phyloP scores from a whole-genome alignment of 2,329 filamentous ascomycete species.

The Pleoardoris graminearum region DNA sequence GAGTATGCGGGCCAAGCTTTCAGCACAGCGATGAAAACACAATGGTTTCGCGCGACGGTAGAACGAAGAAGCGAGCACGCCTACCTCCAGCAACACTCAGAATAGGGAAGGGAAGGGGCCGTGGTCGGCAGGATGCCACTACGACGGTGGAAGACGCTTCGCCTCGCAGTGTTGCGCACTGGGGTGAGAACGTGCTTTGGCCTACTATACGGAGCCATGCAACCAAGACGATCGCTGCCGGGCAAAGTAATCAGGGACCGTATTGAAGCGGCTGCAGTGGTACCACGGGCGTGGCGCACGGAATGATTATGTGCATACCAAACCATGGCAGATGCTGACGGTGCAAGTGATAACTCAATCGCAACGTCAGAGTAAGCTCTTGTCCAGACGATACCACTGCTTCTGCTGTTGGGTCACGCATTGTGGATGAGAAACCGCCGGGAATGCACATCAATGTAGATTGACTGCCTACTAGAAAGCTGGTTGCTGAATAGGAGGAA shows the following conservation, averaged over 20 bases:
- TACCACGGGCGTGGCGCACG: not conserved
- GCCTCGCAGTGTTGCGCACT: not conserved
- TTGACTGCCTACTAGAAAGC: not conserved
- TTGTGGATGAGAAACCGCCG: too few relatives aligned
- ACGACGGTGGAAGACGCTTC: too few relatives aligned
- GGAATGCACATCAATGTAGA: not conserved
- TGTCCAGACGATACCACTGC: not conserved
- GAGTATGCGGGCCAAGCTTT: not conserved
- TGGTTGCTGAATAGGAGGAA: not conserved
- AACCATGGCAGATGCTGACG: conserved; percentile 3
- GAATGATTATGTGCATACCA: conserved; percentile 7
- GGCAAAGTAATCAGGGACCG: not conserved
- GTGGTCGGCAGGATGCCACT: too few relatives aligned
- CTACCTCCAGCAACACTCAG: too few relatives aligned
- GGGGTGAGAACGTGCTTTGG: not conserved
- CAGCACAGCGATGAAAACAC: not conserved
- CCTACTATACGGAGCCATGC: not conserved
- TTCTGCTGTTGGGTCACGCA: not conserved
- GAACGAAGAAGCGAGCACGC: not conserved
- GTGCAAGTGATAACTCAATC: conserved; percentile 4
- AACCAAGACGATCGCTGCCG: conserved; percentile 5
- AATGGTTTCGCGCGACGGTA: not conserved
- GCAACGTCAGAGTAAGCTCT: not conserved
- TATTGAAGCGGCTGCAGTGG: conserved; percentile 2
- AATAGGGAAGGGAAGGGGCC: not conserved